Conservation (phyloP, 2,329 filamentous ascomycete genomes). For the Teratosphaeria nubilosa region DNA sequence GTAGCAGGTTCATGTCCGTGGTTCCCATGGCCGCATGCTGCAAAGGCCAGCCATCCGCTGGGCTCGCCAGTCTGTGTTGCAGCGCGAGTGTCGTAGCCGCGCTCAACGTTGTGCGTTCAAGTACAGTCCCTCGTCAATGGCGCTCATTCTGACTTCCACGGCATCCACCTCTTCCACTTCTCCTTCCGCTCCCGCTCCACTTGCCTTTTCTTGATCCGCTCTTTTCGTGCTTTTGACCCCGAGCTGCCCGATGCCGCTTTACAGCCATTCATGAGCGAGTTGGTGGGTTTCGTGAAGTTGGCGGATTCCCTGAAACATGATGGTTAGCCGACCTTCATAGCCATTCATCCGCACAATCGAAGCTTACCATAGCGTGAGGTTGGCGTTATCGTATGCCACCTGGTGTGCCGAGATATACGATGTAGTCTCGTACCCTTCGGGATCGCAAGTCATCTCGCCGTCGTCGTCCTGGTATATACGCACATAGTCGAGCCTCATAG, state of each 20-base stretch:
- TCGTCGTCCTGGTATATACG: conserved; percentile 59
- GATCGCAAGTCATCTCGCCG: conserved; percentile 53
- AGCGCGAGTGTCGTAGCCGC: background rate
- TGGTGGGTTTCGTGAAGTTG: conserved; percentile 50
- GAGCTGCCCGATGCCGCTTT: conserved; percentile 9
- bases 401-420: conserved; percentile 54
- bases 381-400: conserved; percentile 52
- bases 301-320: conserved; percentile 33
- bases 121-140: background rate
- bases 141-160: conserved; percentile 6
- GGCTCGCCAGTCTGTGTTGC: background rate
- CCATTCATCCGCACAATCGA: background rate
- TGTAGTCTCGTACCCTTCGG: conserved; percentile 56
- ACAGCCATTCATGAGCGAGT: conserved; percentile 51
- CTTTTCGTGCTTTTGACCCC: conserved; percentile 3
- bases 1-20: background rate
- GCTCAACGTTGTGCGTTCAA: background rate
- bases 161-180: conserved; percentile 11
- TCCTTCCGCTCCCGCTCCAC: conserved; percentile 4
- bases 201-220: conserved; percentile 7
- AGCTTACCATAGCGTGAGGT: conserved; percentile 54
- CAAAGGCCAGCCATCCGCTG: background rate
- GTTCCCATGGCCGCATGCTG: background rate
- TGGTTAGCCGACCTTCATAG: conserved; percentile 5
- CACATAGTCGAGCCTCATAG: conserved; percentile 58